Percentiles rank a stretch among this genome's conserved stretches.
These are phyloP conservation scores for Aphanocladium album DNA, from an alignment of 2,329 filamentous ascomycete species.

Conservation along the genomic window DNA sequence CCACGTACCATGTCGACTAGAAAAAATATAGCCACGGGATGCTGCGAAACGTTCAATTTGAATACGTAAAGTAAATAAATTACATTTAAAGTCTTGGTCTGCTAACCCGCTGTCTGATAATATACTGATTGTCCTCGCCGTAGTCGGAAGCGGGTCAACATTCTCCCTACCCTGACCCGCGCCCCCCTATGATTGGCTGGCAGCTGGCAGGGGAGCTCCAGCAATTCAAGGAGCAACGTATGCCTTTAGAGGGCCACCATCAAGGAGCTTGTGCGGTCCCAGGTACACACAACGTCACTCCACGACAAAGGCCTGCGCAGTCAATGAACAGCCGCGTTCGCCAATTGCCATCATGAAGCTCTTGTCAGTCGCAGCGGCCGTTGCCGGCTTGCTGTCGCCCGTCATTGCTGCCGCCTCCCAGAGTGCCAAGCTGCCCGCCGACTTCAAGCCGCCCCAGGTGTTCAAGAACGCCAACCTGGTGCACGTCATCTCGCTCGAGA, in stretches of 20 bases:
- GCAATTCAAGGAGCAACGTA: conserved; percentile 31
- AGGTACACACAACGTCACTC: conserved; percentile 16
- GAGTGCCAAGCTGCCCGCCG: conserved; percentile 52
- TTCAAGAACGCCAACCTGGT: conserved; percentile 94
- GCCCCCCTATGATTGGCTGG: conserved; percentile 22
- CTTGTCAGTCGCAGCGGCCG: conserved; percentile 48
- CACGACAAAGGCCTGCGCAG: conserved; percentile 20
- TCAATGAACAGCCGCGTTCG: conserved; percentile 29
- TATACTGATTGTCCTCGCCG: too few relatives aligned
- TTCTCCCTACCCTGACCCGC: conserved; percentile 3
- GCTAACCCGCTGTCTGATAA: too few relatives aligned
- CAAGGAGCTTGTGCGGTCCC: conserved; percentile 15
- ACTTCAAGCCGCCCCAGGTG: conserved; percentile 80
- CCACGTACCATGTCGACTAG: too few relatives aligned
- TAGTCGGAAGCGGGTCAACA: conserved; percentile 5
- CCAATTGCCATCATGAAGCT: conserved; percentile 35
- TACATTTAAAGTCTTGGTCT: too few relatives aligned
- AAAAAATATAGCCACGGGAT: too few relatives aligned
- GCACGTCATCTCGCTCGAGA: conserved; percentile 85
- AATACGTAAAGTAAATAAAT: too few relatives aligned
- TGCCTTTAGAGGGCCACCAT: conserved; percentile 24
- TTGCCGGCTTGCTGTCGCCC: conserved; percentile 52
- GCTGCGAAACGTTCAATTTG: too few relatives aligned
- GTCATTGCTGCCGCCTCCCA: conserved; percentile 37
- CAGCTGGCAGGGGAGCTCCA: conserved; percentile 23